Evolutionary conservation across 1,139 yeast species (phyloP), one percentile per base, ranked within the genome.

Genomic region (Yamadazyma mexicana): DNA sequence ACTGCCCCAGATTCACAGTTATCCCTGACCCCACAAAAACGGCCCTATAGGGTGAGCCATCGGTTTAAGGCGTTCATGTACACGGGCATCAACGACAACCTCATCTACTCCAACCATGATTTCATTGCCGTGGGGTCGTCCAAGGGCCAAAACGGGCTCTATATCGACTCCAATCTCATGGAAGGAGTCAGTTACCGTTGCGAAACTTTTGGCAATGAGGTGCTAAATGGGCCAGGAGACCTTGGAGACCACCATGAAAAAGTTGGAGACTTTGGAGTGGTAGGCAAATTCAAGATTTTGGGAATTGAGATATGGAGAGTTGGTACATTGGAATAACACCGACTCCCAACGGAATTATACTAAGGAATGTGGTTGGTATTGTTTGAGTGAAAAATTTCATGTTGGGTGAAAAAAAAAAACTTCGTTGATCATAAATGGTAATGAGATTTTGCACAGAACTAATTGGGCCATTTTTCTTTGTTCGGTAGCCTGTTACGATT

Each of bases 61-160:
- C 55, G 87, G 40, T 79, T 91, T 58, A 80, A 82, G 59, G 97
- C 95, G 0, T 92, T 79, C 58, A 88, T 91, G 41, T 87, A 85
- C 61, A 88, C 98, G 0, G 96, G 97, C 0, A 58, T 84, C 33
- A 92, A 92, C 57, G 96, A 89, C 56, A 91, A 83, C 58, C 76
- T 87, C 37, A 79, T 92, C 17, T 88, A 86, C 58, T 87, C 96
- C 44, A 87, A 92, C 32, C 79, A 79, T 43, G 73, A 78, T 22
- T 91, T 83, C 54, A 69, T 94, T 31, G 83, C 96, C 14, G 72
- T 92, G 51, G 99, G 98, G 2, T 95, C 96, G 0, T 96, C 97
- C 4, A 52, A 63, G 30, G 98, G 98, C 2, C 88, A 86, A 54
- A 91, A 88, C 61, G 98, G 98, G 1, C 67, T 94, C 17, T 92